Evolutionary conservation across 2,329 filamentous ascomycete species (phyloP).

Genomic region (Davidsoniella australis): DNA sequence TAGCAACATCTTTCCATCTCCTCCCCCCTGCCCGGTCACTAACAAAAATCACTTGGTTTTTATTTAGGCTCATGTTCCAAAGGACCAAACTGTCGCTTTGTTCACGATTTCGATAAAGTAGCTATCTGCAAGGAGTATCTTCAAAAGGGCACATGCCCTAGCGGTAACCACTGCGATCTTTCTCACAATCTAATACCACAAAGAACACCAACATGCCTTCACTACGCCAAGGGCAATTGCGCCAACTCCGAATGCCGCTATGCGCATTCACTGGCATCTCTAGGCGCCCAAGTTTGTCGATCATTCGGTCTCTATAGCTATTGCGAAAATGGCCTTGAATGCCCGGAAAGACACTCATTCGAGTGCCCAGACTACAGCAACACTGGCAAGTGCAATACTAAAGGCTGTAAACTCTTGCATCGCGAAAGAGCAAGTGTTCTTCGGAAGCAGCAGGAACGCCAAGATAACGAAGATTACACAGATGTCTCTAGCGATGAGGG

Average conservation of each 20-base stretch:
- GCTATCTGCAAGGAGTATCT: conserved; percentile 82
- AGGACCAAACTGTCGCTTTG: conserved; percentile 61
- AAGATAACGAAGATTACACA: conserved; percentile 30
- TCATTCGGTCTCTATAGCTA: conserved; percentile 76
- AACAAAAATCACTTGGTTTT: conserved; percentile 19
- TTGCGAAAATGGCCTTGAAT: conserved; percentile 65
- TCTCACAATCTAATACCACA: conserved; percentile 74
- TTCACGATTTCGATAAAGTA: conserved; percentile 73
- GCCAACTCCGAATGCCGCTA: conserved; percentile 75
- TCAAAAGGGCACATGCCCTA: conserved; percentile 58
- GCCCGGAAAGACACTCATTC: conserved; percentile 69
- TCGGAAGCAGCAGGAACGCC: conserved; percentile 43
- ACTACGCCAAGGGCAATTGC: conserved; percentile 82
- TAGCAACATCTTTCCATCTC: background rate
- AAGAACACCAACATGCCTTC: conserved; percentile 73
- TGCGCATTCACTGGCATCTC: conserved; percentile 64
- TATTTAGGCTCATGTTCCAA: conserved; percentile 65
- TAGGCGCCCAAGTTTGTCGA: conserved; percentile 64
- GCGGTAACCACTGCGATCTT: conserved; percentile 69
- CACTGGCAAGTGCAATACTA: conserved; percentile 63
- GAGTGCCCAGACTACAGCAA: conserved; percentile 96
- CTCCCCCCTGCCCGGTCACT: conserved; percentile 21
- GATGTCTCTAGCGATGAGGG: conserved; percentile 69
- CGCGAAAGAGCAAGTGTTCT: conserved; percentile 69
- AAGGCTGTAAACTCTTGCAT: conserved; percentile 72